Evolutionary conservation across 2,329 filamentous ascomycete genomes (phyloP).

Genomic region (Fonsecaea pedrosoi): DNA sequence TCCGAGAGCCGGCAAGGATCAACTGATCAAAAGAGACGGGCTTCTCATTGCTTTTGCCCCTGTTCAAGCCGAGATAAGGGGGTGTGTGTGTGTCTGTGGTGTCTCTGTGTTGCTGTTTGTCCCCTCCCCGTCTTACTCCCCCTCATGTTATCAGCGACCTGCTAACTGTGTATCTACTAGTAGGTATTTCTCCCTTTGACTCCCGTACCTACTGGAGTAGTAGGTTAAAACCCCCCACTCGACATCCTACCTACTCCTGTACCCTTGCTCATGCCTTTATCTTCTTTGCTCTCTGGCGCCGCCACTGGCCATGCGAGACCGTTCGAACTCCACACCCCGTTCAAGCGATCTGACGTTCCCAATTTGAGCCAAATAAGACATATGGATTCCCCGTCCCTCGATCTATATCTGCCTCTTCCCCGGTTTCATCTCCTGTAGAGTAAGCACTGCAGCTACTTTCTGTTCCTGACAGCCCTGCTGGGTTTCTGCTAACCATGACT

Average conservation of each 20-base stretch:
- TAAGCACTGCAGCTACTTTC: slow-evolving; percentile 7
- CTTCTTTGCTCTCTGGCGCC: slow-evolving; percentile 2
- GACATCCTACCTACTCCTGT: background rate
- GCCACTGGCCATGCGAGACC: slow-evolving; percentile 1
- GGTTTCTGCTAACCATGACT: slow-evolving; percentile 9
- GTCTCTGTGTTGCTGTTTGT: background rate
- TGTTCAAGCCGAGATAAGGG: slow-evolving; percentile 18
- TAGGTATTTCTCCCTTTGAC: background rate
- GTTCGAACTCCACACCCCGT: background rate
- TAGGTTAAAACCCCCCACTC: slow-evolving; percentile 14
- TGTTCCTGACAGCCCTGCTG: background rate
- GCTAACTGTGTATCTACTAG: background rate
- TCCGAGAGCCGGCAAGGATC: background rate
- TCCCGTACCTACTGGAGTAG: background rate
- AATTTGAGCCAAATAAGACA: slow-evolving; percentile 14
- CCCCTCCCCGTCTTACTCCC: background rate
- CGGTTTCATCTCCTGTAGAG: slow-evolving; percentile 20
- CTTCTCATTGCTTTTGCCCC: background rate
- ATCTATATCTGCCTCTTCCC: slow-evolving; percentile 8
- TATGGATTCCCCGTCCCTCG: slow-evolving; percentile 16
- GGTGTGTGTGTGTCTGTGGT: background rate
- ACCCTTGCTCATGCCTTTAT: background rate
- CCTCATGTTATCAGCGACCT: background rate
- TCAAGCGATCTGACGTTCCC: slow-evolving; percentile 15
- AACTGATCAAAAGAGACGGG: background rate